Evolutionary conservation across 106 monocot genomes (phyloP).

Genomic region (Ottelia alismoides): DNA sequence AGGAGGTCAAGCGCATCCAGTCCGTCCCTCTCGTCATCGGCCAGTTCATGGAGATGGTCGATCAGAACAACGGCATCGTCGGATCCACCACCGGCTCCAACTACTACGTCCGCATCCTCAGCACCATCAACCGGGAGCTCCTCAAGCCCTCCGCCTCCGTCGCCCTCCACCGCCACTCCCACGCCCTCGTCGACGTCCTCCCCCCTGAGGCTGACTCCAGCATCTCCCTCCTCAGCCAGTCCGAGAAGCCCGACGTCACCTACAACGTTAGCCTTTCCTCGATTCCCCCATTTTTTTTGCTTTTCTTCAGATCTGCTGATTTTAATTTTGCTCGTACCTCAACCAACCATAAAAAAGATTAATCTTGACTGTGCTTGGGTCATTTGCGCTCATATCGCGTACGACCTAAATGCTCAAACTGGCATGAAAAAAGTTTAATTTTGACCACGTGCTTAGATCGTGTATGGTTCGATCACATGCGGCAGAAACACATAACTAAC

Average conservation of each 20-base stretch:
- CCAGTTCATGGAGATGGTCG: slow-evolving; percentile 99
- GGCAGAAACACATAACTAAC: too few species aligned
- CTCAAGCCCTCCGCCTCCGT: slow-evolving; percentile 93
- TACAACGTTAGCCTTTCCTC: slow-evolving; percentile 63
- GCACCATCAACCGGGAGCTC: slow-evolving; percentile 88
- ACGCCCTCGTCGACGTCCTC: slow-evolving; percentile 92
- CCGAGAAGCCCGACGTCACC: slow-evolving; percentile 73
- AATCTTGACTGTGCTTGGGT: too few species aligned
- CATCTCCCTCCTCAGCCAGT: slow-evolving; percentile 59
- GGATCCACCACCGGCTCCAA: slow-evolving; percentile 96
- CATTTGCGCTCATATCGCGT: too few species aligned
- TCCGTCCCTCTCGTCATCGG: slow-evolving; percentile 97
- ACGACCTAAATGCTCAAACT: too few species aligned
- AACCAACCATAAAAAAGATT: too few species aligned
- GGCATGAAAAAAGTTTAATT: too few species aligned
- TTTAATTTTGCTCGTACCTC: too few species aligned
- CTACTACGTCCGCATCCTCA: slow-evolving; percentile 89
- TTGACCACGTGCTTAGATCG: too few species aligned
- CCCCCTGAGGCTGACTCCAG: slow-evolving; percentile 96
- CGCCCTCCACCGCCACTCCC: slow-evolving; percentile 91
- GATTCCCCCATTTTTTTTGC: too few species aligned
- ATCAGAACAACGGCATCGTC: slow-evolving; percentile 95
- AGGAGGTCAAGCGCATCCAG: slow-evolving; percentile 99
- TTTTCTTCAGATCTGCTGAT: too few species aligned
- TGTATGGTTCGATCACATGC: too few species aligned